Conservation (phyloP, 2,329 filamentous ascomycete species). For the Ceratocystis smalleyi region DNA sequence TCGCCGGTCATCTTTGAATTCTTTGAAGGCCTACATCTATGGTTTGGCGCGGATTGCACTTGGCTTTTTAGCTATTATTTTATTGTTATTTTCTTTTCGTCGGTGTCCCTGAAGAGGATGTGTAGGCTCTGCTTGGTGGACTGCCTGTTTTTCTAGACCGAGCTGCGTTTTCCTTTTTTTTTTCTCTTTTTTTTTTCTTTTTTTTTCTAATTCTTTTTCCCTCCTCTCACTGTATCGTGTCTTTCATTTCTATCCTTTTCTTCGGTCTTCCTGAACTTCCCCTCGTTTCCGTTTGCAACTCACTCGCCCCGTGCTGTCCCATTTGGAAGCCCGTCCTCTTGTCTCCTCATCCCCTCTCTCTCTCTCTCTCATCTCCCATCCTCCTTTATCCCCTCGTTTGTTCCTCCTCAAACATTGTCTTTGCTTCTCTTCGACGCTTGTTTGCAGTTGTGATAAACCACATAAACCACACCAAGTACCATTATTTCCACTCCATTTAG, state of each 20-base stretch:
- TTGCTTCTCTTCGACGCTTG: not conserved
- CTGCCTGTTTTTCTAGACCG: not conserved
- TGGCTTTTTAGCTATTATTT: not conserved
- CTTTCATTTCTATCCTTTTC: not conserved
- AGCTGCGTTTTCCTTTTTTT: not conserved
- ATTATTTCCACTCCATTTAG: not conserved
- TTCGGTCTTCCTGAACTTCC: not conserved
- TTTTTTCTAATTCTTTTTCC: not conserved
- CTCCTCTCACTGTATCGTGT: not conserved
- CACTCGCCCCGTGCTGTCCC: not conserved
- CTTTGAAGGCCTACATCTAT: no score
- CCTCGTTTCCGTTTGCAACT: not conserved
- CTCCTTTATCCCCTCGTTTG: not conserved
- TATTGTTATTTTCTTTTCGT: not conserved
- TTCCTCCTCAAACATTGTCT: not conserved
- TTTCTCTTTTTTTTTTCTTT: not conserved
- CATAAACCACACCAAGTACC: not conserved
- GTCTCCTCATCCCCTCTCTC: not conserved
- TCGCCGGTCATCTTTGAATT: no score
- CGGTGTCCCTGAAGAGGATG: not conserved
- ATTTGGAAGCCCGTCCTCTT: not conserved
- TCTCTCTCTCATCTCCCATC: not conserved
- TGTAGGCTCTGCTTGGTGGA: not conserved
- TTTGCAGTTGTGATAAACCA: not conserved
- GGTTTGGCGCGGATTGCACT: no score